Conservation (phyloP, 345 rosid genomes). For the Eucalyptus tenuipes region DNA sequence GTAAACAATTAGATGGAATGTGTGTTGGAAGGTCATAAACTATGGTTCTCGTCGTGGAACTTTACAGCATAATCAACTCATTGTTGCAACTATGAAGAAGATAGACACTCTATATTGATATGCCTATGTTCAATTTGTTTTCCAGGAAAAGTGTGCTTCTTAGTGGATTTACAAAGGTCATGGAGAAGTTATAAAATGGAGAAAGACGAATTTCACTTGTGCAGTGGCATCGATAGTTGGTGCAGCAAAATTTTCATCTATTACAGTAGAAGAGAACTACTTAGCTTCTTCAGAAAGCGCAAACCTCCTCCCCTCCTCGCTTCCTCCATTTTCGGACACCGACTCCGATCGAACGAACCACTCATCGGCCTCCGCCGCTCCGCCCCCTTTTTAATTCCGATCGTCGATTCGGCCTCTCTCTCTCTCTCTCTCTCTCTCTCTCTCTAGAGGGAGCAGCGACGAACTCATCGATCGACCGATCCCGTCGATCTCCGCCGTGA, state of each 20-base stretch:
- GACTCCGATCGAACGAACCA: background rate
- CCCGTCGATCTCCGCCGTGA: background rate
- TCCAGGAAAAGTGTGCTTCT: no score
- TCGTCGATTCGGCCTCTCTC: background rate
- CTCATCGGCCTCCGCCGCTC: background rate
- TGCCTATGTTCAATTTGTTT: no score
- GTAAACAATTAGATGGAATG: background rate
- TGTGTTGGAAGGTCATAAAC: background rate
- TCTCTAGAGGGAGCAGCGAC: background rate
- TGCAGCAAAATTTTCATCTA: background rate
- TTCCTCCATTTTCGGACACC: background rate
- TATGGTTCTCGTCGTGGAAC: no score
- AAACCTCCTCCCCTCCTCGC: background rate
- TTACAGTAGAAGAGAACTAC: background rate
- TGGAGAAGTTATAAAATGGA: background rate
- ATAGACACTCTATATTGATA: rapidly evolving
- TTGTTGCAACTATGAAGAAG: no score
- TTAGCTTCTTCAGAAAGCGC: background rate
- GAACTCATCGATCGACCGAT: background rate
- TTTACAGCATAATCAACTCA: no score
- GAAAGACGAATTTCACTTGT: background rate
- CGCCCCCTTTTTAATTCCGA: background rate
- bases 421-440: background rate
- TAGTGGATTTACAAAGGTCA: background rate
- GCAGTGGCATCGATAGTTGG: background rate